Base-by-base conservation (phyloP, 768 basidiomycete species). In the Phlegmacium glaucopus region DNA sequence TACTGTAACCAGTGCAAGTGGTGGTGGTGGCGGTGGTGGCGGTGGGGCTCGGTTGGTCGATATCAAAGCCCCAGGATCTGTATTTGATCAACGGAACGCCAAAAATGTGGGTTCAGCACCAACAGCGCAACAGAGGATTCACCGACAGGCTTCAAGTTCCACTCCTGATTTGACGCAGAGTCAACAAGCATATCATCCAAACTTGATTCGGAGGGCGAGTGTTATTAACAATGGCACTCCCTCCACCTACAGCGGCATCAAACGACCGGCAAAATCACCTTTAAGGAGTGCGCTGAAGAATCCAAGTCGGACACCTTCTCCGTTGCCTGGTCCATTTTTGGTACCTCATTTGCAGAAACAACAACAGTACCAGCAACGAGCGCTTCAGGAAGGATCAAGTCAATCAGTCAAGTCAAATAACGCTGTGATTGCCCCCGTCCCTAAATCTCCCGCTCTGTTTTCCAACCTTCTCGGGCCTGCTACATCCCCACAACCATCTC, bases 251-350 rank as follows among this genome's bases (percentile, higher is more conserved):
- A 22, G 22, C 22, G 5, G 22, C 22, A 22, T 2, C 32, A 10
- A 10, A 29, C 59, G 65, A 6, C 70, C 72, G 3, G 65, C 67
- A 8, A 76, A 74, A 60, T 61, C 69, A 22, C 85, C 85, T 0
- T 57, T 89, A 27, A 72, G 77, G 45, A 86, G 85, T 45, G 87
- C 85, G 17, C 52, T 89, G 64, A 76, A 78, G 53, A 75, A 77
- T 48, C 38, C 71, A 10, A 79, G 76, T 49, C 62, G 75, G 39
- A 73, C 75, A 18, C 75, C 78, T 8, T 79, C 79, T 17, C 79
- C 80, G 7, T 48, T 61, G 41, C 60, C 59, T 0, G 51, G n/a
- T 29, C 45, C 16, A n/a, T 39, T 39, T 8, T 32, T 54, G 16
- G 22, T 44, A 18, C 44, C 47, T 18, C 38, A 39, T 41, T 29